Evolutionary conservation across 768 basidiomycete species (phyloP).

Genomic region (Trichaptum fuscoviolaceum): DNA sequence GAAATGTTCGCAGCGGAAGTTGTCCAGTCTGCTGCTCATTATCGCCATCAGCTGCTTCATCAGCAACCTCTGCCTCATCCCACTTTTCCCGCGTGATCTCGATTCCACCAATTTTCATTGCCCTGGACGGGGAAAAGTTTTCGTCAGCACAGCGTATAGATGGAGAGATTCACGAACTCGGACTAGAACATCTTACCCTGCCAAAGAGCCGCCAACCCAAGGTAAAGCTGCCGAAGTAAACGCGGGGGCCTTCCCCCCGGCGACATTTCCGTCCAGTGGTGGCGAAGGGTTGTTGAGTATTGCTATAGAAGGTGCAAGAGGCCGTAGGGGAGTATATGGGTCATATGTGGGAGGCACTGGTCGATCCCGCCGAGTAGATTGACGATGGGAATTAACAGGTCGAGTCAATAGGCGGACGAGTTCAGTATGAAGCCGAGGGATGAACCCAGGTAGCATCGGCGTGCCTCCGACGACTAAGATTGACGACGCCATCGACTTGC

Average conservation of each 20-base stretch:
- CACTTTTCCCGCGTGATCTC: constrained; percentile 82
- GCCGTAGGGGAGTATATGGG: constrained; percentile 68
- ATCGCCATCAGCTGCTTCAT: not conserved
- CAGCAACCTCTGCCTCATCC: constrained; percentile 56
- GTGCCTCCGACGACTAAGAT: constrained; percentile 89
- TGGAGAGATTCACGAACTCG: not conserved
- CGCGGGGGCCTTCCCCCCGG: constrained; percentile 80
- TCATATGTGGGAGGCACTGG: constrained; percentile 53
- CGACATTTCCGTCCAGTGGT: constrained; percentile 28
- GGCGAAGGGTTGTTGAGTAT: constrained; percentile 84
- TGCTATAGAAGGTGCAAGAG: constrained; percentile 66
- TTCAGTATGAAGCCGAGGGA: constrained; percentile 79
- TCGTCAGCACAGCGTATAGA: not conserved
- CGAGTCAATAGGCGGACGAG: constrained; percentile 56
- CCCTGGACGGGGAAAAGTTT: constrained; percentile 33
- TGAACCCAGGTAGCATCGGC: constrained; percentile 88
- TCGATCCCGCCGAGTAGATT: not conserved
- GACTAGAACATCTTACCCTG: constrained; percentile 55
- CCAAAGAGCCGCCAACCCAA: constrained; percentile 93
- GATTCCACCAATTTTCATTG: constrained; percentile 80
- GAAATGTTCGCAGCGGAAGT: constrained; percentile 8
- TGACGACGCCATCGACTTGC: constrained; percentile 75
- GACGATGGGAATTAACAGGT: constrained; percentile 12
- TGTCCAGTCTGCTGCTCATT: not conserved
- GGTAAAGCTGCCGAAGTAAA: constrained; percentile 76